Evolutionary conservation across 257 asterid species (phyloP).

Genomic region (Datura wrightii): DNA sequence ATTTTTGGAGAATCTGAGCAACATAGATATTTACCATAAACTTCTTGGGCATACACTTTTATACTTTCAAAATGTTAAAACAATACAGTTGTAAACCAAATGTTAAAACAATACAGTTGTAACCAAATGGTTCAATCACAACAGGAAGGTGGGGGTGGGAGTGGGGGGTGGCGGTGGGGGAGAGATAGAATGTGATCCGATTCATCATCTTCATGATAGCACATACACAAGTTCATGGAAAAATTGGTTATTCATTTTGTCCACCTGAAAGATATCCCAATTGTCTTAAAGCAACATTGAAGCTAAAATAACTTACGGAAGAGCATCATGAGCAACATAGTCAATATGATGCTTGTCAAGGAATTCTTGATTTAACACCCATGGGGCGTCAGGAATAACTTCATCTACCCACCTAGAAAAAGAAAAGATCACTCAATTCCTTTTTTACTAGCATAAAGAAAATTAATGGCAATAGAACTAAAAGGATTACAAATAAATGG

Average conservation of each 20-base stretch:
- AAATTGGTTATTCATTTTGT: background rate
- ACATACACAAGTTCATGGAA: background rate
- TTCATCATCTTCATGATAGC: background rate
- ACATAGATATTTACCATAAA: background rate
- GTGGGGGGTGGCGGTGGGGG: too few species aligned
- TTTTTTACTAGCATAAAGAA: background rate
- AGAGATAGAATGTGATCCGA: background rate
- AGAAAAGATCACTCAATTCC: background rate
- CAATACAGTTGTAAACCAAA: background rate
- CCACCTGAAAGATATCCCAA: background rate
- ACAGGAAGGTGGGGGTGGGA: background rate
- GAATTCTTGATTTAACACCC: slow-evolving; percentile 92
- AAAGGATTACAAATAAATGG: background rate
- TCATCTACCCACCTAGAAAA: slow-evolving; percentile 93
- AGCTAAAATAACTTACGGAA: slow-evolving; percentile 69
- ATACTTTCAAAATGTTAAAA: background rate
- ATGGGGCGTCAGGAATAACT: slow-evolving; percentile 95
- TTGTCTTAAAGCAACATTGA: background rate
- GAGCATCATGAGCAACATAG: slow-evolving; percentile 92
- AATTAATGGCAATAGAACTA: background rate
- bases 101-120: background rate
- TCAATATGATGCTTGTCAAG: slow-evolving; percentile 83
- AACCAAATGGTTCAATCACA: background rate
- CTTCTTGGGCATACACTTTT: background rate
- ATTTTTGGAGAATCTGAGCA: too few species aligned